Base-by-base conservation (phyloP, 805 yeast genomes). In the Pichia pseudocactophila region DNA sequence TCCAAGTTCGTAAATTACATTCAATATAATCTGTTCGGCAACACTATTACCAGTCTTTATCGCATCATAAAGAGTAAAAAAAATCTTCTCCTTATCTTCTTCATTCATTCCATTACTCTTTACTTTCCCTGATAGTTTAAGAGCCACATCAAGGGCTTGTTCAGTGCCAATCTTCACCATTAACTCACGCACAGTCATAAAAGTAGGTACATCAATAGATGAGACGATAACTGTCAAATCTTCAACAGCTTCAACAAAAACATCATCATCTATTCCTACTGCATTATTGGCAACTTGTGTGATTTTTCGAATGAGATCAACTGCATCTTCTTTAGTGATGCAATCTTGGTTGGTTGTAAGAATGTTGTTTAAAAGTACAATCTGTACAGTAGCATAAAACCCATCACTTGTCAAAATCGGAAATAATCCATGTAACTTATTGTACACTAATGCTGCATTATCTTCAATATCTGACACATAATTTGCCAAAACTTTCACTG, bases 401-500 rank as follows among this genome's bases (percentile, higher is more conserved):
- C 7, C 9, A 19, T 40, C 13, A 17, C 12, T n/a, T 34, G 44
- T 33, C 10, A 20, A 11, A 13, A 37, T 38, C 2, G 31, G 40
- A 10, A 39, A 11, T 0, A 9, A 13, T 22, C 40, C 28, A 5
- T 27, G 16, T 2, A 38, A 7, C 18, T 36, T 12, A 5, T 30
- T 26, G n/a, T 34, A 35, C 2, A 44, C 19, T 22, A 39, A 34
- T 19, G 33, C 7, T 3, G 41, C 18, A 40, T 50, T 50, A 12
- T 39, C 48, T 1, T 27, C 25, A 2, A 43, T 39, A 26, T 50
- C 54, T 3, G 54, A 41, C 20, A 50, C 48, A 42, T 44, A 50
- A 32, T 50, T 50, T 11, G 46, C 42, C 11, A 50, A 36, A 2
- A 47, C 42, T 43, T 48, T 46, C 4, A 32, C 15, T 12, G 36